Conservation (phyloP, 345 rosid species). For the Salix suchowensis region DNA sequence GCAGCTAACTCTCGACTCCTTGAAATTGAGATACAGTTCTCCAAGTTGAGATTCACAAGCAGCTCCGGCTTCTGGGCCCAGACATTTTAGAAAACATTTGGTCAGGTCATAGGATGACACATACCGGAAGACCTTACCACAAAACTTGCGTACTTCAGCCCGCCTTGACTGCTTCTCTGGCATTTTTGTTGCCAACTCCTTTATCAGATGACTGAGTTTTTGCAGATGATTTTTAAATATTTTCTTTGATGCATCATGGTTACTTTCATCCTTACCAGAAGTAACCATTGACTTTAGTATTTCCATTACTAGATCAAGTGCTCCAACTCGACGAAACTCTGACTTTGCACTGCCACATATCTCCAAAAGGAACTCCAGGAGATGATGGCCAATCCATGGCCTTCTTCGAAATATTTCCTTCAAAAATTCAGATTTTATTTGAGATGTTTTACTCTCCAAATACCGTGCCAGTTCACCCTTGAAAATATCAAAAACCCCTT, state of each 20-base stretch:
- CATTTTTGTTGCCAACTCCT: conserved; percentile 54
- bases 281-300: conserved; percentile 50
- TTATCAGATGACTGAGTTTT: conserved; percentile 48
- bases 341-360: conserved; percentile 53
- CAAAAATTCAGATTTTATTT: conserved; percentile 64
- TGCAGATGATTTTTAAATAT: conserved; percentile 43
- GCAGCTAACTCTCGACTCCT: conserved; percentile 27
- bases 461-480: conserved; percentile 46
- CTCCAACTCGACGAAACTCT: conserved; percentile 73
- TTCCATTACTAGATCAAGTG: conserved; percentile 70
- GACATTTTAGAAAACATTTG: conserved; percentile 54
- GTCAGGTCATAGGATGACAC: conserved; percentile 42
- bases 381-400: conserved; percentile 62
- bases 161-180: conserved; percentile 65
- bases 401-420: conserved; percentile 73
- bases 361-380: conserved; percentile 59
- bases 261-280: conserved; percentile 29
- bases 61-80: conserved; percentile 46
- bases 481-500: conserved; percentile 52
- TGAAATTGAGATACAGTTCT: conserved; percentile 48
- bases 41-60: conserved; percentile 71
- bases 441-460: conserved; percentile 70
- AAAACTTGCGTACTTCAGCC: conserved; percentile 66
- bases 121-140: conserved; percentile 50
- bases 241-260: conserved; percentile 46